phyloP scores from a whole-genome alignment of 257 asterid species.

The Capsicum pubescens region DNA sequence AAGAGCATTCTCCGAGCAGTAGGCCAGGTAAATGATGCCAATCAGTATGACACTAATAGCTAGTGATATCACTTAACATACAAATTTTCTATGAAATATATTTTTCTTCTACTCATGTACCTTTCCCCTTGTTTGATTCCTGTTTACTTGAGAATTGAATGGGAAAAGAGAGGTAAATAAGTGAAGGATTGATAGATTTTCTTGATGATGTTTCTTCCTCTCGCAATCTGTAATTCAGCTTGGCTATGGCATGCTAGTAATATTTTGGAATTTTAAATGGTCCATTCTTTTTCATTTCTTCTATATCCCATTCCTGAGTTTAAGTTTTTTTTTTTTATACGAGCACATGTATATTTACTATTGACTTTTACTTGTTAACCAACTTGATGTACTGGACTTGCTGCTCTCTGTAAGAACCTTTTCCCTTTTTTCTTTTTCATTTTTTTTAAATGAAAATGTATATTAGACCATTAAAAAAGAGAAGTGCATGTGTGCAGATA shows the following conservation, averaged over 20 bases:
- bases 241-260: not conserved
- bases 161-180: constrained; percentile 9
- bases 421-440: not conserved
- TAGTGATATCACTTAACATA: not conserved
- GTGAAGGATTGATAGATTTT: not conserved
- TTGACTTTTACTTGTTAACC: constrained; percentile 18
- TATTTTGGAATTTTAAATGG: constrained; percentile 12
- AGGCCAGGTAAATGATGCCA: constrained; percentile 65
- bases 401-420: not conserved
- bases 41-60: not conserved
- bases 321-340: not conserved
- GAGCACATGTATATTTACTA: not conserved
- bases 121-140: not conserved
- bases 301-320: not conserved
- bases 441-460: not conserved
- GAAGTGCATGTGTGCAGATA: not conserved
- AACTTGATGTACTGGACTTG: not conserved
- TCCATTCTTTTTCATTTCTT: constrained; percentile 16
- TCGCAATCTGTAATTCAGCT: not conserved
- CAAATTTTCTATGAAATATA: not conserved
- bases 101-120: not conserved
- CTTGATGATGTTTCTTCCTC: not conserved
- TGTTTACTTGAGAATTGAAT: constrained; percentile 14
- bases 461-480: not conserved
- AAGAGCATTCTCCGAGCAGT: constrained; percentile 90